Evolutionary conservation across 1,139 yeast genomes (phyloP).

Genomic region (Taphrina sp.): DNA sequence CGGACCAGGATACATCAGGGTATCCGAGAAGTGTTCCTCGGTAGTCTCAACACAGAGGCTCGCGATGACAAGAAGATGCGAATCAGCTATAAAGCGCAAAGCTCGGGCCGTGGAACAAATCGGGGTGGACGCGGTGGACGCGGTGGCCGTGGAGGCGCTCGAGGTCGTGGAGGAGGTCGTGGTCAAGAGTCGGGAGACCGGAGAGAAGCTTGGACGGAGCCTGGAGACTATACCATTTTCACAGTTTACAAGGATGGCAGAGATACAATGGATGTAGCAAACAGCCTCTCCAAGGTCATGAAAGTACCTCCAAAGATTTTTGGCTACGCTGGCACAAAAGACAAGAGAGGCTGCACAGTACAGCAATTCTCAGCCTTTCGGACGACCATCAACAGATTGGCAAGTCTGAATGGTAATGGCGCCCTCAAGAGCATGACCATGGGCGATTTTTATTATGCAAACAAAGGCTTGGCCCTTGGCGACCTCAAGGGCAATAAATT

Average conservation of each 20-base stretch:
- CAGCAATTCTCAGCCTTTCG: constrained; percentile 73
- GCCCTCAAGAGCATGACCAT: constrained; percentile 68
- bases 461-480: constrained; percentile 67
- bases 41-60: constrained; percentile 71
- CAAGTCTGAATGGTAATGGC: constrained; percentile 64
- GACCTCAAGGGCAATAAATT: constrained; percentile 87
- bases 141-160: constrained; percentile 19
- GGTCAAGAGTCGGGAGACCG: constrained; percentile 11
- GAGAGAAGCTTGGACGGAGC: constrained; percentile 25
- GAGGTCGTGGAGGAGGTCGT: constrained; percentile 32
- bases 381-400: constrained; percentile 74
- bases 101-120: constrained; percentile 49
- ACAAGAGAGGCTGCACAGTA: constrained; percentile 91
- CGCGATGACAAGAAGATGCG: constrained; percentile 57
- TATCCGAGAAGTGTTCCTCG: constrained; percentile 68
- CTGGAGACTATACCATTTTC: constrained; percentile 60
- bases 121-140: constrained; percentile 41
- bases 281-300: constrained; percentile 66
- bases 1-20: constrained; percentile 78
- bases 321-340: constrained; percentile 92
- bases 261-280: constrained; percentile 95
- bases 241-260: constrained; percentile 88
- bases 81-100: constrained; percentile 18
- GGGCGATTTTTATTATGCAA: constrained; percentile 50
- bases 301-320: constrained; percentile 68